Base-by-base conservation (phyloP, 495 filamentous ascomycete genomes). In the Mytilinidion resinicola region DNA sequence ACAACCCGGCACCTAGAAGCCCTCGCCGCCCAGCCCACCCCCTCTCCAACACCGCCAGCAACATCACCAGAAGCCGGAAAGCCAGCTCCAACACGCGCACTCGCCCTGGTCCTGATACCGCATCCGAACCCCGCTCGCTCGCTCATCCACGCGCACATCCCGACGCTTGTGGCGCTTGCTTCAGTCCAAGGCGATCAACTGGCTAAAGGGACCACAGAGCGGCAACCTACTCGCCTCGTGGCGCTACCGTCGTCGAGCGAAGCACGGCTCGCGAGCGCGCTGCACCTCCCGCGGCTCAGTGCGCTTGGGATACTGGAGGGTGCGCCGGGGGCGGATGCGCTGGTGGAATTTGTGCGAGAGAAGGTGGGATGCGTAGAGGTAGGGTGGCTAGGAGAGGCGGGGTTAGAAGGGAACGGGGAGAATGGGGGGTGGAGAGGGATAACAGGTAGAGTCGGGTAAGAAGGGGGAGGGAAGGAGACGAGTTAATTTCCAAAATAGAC, bases 81-180 rank as follows among this genome's bases (percentile, higher is more conserved):
- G 20, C 54, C 37, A 43, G 39, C 25, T 14, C 37, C 15, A 30
- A 33, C 54, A 34, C 25, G 33, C 25, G 10, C 53, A 47, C 59
- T 65, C 0, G 19, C 44, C 38, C 51, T 66, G 11, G 42, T 66
- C 34, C 56, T 66, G 17, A 38, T 64, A 51, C 46, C 57, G 10
- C 42, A 56, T 36, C 57, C 57, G 9, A 25, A 51, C 17, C 63
- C 63, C 3, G 60, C 75, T 80, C 36, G 67, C 76, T 25, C 73
- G 73, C 43, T 78, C 77, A 73, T 83, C 43, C 71, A 83, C 67
- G 74, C 76, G 9, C 84, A 87, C 62, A 75, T 87, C 41, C 84
- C 84, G 9, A 59, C 52, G 7, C 52, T 62, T 1, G n/a, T 62
- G 7, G 35, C 59, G 20, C 55, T 62, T 80, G 80, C 30, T 80